Evolutionary conservation across 306 rosid species (phyloP).

Genomic region (Arachis hypogaea): DNA sequence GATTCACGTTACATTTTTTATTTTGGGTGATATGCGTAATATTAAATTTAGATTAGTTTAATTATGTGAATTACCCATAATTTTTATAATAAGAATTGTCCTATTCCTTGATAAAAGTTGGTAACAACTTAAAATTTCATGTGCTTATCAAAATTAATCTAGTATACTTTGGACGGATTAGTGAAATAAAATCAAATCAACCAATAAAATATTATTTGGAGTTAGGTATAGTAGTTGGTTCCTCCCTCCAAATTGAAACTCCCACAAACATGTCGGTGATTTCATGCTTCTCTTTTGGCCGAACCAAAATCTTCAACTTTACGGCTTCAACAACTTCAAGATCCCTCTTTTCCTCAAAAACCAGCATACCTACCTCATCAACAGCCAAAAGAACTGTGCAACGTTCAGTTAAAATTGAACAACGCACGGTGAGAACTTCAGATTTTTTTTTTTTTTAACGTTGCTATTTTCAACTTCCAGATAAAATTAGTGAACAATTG

Average conservation of each 20-base stretch:
- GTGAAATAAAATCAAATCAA: no score
- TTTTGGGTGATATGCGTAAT: no score
- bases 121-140: no score
- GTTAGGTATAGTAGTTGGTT: not conserved
- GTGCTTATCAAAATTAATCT: no score
- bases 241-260: conserved; percentile 37
- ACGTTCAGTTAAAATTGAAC: conserved; percentile 31
- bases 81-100: no score
- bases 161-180: no score
- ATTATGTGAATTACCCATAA: no score
- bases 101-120: no score
- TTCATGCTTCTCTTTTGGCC: conserved; percentile 5
- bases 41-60: no score
- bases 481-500: not conserved
- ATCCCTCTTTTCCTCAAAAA: conserved; percentile 27
- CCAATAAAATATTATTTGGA: not conserved
- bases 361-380: not conserved
- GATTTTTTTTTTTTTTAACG: not conserved
- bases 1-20: no score
- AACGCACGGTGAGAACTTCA: conserved; percentile 44
- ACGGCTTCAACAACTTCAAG: not conserved
- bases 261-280: not conserved
- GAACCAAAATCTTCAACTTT: conserved; percentile 8
- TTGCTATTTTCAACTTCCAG: not conserved
- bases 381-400: conserved; percentile 39